phyloP scores from a whole-genome alignment of 2,329 filamentous ascomycete species.

The Didymella segeticola region DNA sequence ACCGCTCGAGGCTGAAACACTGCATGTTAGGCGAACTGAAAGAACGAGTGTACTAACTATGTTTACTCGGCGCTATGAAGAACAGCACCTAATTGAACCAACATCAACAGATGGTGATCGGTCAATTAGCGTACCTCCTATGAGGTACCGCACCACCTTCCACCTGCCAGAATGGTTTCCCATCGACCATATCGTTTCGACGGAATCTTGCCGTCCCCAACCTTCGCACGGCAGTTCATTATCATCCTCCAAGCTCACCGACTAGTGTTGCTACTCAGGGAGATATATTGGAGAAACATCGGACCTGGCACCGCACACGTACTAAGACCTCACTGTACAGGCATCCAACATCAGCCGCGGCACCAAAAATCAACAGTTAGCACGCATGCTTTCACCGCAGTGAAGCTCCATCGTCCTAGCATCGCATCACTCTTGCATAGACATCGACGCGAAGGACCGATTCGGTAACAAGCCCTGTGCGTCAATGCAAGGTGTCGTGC shows the following conservation, averaged over 20 bases:
- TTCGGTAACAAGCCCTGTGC: slow-evolving; percentile 9
- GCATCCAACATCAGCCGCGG: background rate
- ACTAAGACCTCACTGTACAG: background rate
- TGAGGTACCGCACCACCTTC: background rate
- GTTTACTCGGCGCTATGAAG: background rate
- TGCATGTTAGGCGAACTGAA: background rate
- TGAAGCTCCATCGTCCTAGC: background rate
- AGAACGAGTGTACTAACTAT: background rate
- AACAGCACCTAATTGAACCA: background rate
- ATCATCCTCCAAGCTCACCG: background rate
- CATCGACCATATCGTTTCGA: background rate
- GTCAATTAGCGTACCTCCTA: background rate
- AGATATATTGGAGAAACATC: slow-evolving; percentile 9
- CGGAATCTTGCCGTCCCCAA: background rate
- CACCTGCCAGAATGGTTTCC: background rate
- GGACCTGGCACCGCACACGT: background rate
- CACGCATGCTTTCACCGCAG: slow-evolving; percentile 1
- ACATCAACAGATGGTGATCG: background rate
- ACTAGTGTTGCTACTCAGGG: too few relatives aligned
- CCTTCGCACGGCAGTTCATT: background rate
- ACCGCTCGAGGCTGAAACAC: background rate
- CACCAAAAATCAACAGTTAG: background rate
- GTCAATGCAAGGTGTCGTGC: slow-evolving; percentile 16
- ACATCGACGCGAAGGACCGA: slow-evolving; percentile 13
- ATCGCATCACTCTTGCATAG: background rate